Base-by-base conservation (phyloP, 1,139 yeast genomes). In the Diutina catenulata region DNA sequence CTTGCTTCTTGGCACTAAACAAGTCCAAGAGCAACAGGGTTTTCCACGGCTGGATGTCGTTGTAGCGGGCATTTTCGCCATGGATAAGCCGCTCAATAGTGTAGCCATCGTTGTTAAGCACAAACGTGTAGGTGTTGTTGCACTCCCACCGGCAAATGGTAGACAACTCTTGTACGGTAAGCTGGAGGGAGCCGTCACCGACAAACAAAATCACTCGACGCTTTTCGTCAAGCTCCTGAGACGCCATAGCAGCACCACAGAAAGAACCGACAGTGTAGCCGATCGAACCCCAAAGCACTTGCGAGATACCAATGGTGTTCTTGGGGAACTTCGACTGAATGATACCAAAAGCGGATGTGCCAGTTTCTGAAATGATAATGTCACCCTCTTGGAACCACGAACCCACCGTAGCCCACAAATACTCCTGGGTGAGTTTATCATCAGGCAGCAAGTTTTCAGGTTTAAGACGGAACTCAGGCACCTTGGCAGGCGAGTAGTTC, bases 121-220 rank as follows among this genome's bases (percentile, higher is more conserved):
- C 78, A 56, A 83, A 84, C 52, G 84, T 60, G 64, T 83, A 83
- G 46, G 94, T 91, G 46, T 76, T 79, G 52, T 80, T 70, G 16
- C 55, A 49, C 40, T 43, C 75, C 80, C 62, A 83, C 76, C 67
- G 20, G 25, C 35, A 31, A 31, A 81, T 76, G 49, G 93, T 80
- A 46, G 88, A 79, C 54, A 84, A 80, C 55, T 84, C 93, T 61
- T 84, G 93, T 23, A 80, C 91, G 3, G 94, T 82, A 58, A 84
- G 70, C 62, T 84, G 95, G 54, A 84, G 68, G 22, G 94, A 83
- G 55, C 94, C 95, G 57, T 84, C 95, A 60, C 95, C 94, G 41
- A 82, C 81, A 59, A 84, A 84, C 49, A 84, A 64, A 46, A 82
- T 70, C 43, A 81, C 93, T 66, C 94, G 74, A 58, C 74, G 77